Base-by-base conservation (phyloP, 768 basidiomycete species). In the Xanthoconium purpureum region DNA sequence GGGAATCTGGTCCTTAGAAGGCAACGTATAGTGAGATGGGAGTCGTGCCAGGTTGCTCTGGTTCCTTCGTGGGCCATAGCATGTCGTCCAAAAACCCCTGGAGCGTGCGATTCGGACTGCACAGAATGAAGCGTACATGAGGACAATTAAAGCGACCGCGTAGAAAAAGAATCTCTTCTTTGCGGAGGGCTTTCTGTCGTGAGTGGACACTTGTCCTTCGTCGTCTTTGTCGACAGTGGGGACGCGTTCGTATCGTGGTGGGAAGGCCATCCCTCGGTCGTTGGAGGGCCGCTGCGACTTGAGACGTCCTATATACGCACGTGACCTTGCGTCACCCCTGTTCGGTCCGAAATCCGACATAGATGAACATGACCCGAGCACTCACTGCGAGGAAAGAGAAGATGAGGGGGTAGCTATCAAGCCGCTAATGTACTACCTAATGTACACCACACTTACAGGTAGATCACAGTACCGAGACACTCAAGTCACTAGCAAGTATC, bases 1-100 rank as follows among this genome's bases (percentile, higher is more conserved):
- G 0, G 88, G 88, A 32, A 89, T 88, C 58, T 78, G 77, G 60
- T 85, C 82, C 0, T 88, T 88, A 35, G 85, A 87, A 5, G 84
- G 83, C 14, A 89, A 73, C 1, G 76, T 78, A 63, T 77, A 87
- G 66, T 84, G 75, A 7, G 73, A 77, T 0, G 84, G 74, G 14
- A 77, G 67, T 32, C 45, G 62, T 1, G 56, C 44, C 51, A 73
- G 56, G 12, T 24, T 55, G 18, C 63, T 68, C 44, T 61, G 57
- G 52, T 57, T 61, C 50, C 67, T 66, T 48, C 51, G 66, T 5
- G 60, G 45, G 3, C 63, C 60, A 24, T 56, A 55, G 38, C 68
- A 66, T 11, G 52, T 54, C 14, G 37, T 39, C 63, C 64, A 62
- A 40, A 61, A 59, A 13, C 63, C 64, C 43, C 63, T 58, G 33